Evolutionary conservation across 148 eudicot species (phyloP).

Genomic region (Rhododendron vialii): DNA sequence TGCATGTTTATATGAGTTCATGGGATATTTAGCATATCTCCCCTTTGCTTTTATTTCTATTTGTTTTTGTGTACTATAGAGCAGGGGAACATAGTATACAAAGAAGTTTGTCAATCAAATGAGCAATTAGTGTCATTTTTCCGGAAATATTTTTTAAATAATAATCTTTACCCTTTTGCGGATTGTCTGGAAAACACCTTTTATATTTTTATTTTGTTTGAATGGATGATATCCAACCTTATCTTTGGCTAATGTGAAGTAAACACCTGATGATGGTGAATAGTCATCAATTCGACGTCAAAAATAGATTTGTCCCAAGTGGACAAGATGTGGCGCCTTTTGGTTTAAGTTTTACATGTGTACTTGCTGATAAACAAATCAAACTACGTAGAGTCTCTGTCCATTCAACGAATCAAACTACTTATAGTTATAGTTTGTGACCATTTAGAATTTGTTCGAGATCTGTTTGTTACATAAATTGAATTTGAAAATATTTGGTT

Average conservation of each 20-base stretch:
- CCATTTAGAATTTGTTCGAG: too few species aligned
- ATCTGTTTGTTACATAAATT: too few species aligned
- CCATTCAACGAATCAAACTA: too few species aligned
- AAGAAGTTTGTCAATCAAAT: constrained; percentile 14
- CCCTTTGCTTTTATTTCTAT: not conserved
- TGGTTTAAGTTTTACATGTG: not conserved
- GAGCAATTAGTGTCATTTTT: not conserved
- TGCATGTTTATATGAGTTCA: not conserved
- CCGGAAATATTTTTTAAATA: not conserved
- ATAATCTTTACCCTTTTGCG: not conserved
- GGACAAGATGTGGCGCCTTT: not conserved
- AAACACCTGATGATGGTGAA: not conserved
- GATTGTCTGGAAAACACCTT: not conserved
- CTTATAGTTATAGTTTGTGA: too few species aligned
- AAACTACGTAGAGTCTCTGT: too few species aligned
- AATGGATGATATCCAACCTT: not conserved
- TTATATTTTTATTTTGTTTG: not conserved
- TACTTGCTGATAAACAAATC: too few species aligned
- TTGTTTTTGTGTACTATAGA: constrained; percentile 3
- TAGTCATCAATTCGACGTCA: not conserved
- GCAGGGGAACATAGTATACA: constrained; percentile 1
- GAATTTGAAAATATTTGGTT: too few species aligned
- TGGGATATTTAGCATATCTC: not conserved
- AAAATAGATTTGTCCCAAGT: not conserved
- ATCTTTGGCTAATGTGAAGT: not conserved